phyloP scores from a whole-genome alignment of 495 filamentous ascomycete species.

The Viridothelium virens region DNA sequence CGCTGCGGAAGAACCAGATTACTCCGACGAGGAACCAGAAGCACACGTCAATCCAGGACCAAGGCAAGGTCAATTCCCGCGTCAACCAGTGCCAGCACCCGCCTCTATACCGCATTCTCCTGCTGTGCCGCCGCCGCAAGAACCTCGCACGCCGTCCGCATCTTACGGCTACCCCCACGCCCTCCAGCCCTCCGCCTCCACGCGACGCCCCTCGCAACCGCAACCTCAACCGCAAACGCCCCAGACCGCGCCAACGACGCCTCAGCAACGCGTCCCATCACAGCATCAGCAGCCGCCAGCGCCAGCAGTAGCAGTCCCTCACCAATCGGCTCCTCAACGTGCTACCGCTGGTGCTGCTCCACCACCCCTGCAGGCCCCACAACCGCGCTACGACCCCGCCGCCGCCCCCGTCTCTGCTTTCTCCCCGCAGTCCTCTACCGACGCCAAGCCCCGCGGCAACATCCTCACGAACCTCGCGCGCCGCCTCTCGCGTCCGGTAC shows the following conservation, averaged over 20 bases:
- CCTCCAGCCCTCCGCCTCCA: background rate
- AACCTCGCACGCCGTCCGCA: background rate
- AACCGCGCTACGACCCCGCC: background rate
- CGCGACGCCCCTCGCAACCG: background rate
- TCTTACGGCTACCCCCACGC: background rate
- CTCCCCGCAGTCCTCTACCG: background rate
- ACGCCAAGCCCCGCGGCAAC: background rate
- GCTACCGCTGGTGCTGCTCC: background rate
- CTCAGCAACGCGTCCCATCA: slow-evolving; percentile 10
- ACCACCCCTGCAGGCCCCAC: background rate
- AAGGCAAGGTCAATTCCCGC: background rate
- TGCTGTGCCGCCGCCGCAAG: background rate
- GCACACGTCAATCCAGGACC: background rate
- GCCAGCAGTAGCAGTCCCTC: slow-evolving; percentile 11
- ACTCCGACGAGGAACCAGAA: slow-evolving; percentile 1
- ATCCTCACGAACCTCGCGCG: background rate
- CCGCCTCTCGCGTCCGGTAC: background rate
- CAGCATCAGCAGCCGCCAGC: background rate
- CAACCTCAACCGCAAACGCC: background rate
- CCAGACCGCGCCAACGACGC: background rate
- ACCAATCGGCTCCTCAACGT: background rate
- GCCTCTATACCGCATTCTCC: background rate
- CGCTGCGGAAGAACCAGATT: background rate
- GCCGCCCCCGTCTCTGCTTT: background rate
- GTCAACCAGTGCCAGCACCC: background rate